Evolutionary conservation across 768 basidiomycete species (phyloP), one percentile per base, ranked within the genome.

Genomic region (Mycena albidolilacea): DNA sequence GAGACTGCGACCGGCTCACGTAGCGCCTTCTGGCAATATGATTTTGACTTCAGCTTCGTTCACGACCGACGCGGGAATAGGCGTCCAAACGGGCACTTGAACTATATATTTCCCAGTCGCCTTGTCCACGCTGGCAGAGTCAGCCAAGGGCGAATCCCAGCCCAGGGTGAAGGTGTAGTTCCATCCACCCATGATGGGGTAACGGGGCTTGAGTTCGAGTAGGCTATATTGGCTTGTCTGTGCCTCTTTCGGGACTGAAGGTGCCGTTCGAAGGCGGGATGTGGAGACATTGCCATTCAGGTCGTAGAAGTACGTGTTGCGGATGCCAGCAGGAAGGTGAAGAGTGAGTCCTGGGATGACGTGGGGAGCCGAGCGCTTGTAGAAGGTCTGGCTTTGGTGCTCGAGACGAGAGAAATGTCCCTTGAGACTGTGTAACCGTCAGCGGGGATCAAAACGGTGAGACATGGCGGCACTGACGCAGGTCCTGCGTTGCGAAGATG

Each of bases 241-340:
- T 70, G 83, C 82, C n/a, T 86, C 87, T 77, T 90, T 90, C 5
- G 92, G 85, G 7, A 87, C 84, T 7, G 93, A 90, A 52, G 93
- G 92, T 1, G 90, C 87, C 50, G 85, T 84, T 19, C 96, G 92
- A 77, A 99, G 89, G 71, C 87, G 90, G 1, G 97, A 98, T 7
- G 97, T 98, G 1, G 97, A 98, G 54, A 99, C 97, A 80, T 99
- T 99, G 64, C 98, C 98, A 76, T 97, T 93, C 62, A 90, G 84
- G 82, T 99, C 98, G 79, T 94, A 95, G 84, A 89, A 98, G 83
- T 99, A 99, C 0, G 92, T 88, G 72, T 93, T 90, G 72, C 90
- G 90, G 69, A 97, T 91, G 41, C 93, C 92, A 6, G 96, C 82
- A 11, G 98, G 98, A 23, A 99, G 92, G 60, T 92, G 90, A 55